Conservation (phyloP, 1,139 yeast genomes). For the Sugiyamaella grinbergsii region DNA sequence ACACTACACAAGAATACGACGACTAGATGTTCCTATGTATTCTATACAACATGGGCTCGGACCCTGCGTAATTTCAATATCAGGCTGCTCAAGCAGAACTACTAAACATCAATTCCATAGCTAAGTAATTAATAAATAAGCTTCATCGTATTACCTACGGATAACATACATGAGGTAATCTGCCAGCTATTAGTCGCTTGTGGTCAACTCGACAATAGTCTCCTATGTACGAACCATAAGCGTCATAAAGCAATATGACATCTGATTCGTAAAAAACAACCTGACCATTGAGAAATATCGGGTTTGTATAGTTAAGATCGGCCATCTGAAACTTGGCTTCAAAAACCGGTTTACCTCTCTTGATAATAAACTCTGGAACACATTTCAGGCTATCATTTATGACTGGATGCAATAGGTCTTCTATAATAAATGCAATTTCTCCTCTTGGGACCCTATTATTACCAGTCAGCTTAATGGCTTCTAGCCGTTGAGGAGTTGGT, state of each 20-base stretch:
- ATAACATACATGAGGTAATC: conserved; percentile 8
- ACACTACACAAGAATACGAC: too few relatives aligned
- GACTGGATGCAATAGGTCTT: conserved; percentile 27
- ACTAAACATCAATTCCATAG: too few relatives aligned
- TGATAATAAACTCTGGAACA: conserved; percentile 12
- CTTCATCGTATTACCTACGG: not conserved
- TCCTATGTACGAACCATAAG: conserved; percentile 21
- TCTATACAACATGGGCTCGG: too few relatives aligned
- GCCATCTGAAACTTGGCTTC: conserved; percentile 35
- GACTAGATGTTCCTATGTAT: too few relatives aligned
- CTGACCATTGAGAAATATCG: conserved; percentile 33
- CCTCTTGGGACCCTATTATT: conserved; percentile 40
- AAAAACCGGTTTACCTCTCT: conserved; percentile 29
- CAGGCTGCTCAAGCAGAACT: too few relatives aligned
- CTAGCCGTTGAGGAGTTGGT: conserved; percentile 30
- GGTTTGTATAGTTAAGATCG: conserved; percentile 31
- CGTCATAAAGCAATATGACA: conserved; percentile 25
- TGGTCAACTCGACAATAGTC: conserved; percentile 23
- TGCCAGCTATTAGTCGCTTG: conserved; percentile 21
- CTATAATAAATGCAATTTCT: conserved; percentile 35
- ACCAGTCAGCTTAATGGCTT: conserved; percentile 40
- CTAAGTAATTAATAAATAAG: conserved; percentile 12
- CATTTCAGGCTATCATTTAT: not conserved
- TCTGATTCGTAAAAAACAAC: conserved; percentile 32
- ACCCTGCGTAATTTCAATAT: too few relatives aligned